Evolutionary conservation across 2,329 filamentous ascomycete species (phyloP).

Genomic region (Penicillium decumbens): DNA sequence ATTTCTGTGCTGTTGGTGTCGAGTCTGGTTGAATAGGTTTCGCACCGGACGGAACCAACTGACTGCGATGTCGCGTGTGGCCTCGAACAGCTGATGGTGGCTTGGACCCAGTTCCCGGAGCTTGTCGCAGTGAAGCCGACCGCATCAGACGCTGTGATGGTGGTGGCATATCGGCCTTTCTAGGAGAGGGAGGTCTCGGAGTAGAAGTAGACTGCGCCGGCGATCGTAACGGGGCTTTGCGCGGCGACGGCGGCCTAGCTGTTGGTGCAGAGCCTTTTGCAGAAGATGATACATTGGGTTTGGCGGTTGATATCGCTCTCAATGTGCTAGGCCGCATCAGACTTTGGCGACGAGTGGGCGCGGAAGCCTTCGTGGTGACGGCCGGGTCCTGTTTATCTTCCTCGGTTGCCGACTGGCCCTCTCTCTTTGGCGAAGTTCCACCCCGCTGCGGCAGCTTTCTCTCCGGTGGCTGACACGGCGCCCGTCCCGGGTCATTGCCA

Average conservation of each 20-base stretch:
- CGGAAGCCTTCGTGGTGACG: conserved; percentile 1
- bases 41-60: conserved; percentile 23
- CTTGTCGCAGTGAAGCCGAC: conserved; percentile 38
- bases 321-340: conserved; percentile 26
- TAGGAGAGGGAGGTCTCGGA: conserved; percentile 20
- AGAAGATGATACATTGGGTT: conserved; percentile 15
- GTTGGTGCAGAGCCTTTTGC: conserved; percentile 19
- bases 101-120: conserved; percentile 19
- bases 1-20: conserved; percentile 16
- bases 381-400: conserved; percentile 9
- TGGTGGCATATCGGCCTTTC: conserved; percentile 34
- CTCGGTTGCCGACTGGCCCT: not conserved
- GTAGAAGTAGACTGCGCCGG: conserved; percentile 9
- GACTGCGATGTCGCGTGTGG: conserved; percentile 37
- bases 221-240: conserved; percentile 16
- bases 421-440: conserved; percentile 10
- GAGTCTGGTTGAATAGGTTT: conserved; percentile 19
- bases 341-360: conserved; percentile 27
- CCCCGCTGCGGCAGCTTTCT: conserved; percentile 17
- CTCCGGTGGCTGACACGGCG: conserved; percentile 20
- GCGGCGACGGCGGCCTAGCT: conserved; percentile 22
- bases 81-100: conserved; percentile 16
- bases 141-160: conserved; percentile 30
- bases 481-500: conserved; percentile 9
- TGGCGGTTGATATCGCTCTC: conserved; percentile 17